Evolutionary conservation across 2,329 filamentous ascomycete genomes (phyloP).

Genomic region (Arthroderma sp.): DNA sequence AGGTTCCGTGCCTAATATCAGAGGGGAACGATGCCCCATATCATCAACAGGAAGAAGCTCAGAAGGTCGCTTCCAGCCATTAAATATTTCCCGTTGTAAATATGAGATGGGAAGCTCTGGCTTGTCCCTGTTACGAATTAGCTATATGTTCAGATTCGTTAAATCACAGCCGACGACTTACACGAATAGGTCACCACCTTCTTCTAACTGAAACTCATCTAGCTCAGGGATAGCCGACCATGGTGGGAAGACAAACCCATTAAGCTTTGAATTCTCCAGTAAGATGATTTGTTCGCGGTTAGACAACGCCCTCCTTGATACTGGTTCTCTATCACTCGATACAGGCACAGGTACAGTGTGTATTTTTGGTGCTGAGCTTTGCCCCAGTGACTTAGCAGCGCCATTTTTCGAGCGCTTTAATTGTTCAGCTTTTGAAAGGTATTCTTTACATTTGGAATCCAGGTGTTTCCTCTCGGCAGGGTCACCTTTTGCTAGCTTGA

Average conservation of each 20-base stretch:
- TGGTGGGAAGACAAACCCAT: slow-evolving; percentile 70
- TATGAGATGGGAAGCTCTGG: slow-evolving; percentile 59
- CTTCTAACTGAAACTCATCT: slow-evolving; percentile 46
- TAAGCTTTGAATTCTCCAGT: slow-evolving; percentile 62
- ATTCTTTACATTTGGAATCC: slow-evolving; percentile 52
- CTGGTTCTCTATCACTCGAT: slow-evolving; percentile 31
- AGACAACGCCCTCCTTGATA: slow-evolving; percentile 48
- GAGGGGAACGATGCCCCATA: slow-evolving; percentile 19
- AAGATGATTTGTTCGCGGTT: slow-evolving; percentile 65
- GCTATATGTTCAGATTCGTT: no score
- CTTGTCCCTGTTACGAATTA: slow-evolving; percentile 44
- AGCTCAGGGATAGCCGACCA: slow-evolving; percentile 56
- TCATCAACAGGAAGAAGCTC: slow-evolving; percentile 45
- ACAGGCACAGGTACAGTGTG: slow-evolving; percentile 14
- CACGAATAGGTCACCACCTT: slow-evolving; percentile 47
- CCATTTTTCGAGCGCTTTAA: slow-evolving; percentile 45
- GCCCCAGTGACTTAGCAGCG: neutral
- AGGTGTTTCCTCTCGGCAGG: slow-evolving; percentile 54
- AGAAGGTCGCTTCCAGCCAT: slow-evolving; percentile 65
- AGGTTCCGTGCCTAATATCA: slow-evolving; percentile 45
- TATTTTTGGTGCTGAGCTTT: slow-evolving; percentile 8
- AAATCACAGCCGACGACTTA: slow-evolving; percentile 27
- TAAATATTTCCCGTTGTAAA: slow-evolving; percentile 62
- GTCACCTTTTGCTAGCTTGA: slow-evolving; percentile 43
- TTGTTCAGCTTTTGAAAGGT: slow-evolving; percentile 59